Evolutionary conservation across 139 green algal species (phyloP).

Genomic region (Micromonas pusilla): DNA sequence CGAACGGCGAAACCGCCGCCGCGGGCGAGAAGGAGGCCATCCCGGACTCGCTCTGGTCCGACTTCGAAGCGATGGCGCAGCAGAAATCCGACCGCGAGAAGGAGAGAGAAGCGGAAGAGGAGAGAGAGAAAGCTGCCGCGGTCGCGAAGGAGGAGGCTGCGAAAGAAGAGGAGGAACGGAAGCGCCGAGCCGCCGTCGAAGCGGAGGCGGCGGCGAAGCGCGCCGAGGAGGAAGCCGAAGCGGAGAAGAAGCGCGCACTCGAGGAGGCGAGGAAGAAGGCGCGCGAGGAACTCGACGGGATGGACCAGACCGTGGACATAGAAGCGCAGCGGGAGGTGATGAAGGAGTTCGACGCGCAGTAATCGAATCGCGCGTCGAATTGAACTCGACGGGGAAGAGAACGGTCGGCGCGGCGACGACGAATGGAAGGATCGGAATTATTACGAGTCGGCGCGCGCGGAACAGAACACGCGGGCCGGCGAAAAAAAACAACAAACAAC

Average conservation of each 20-base stretch:
- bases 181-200: not conserved
- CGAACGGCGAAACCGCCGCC: not conserved
- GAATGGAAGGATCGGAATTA: too few species aligned
- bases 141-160: not conserved
- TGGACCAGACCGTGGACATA: conserved; percentile 12
- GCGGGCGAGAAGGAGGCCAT: not conserved
- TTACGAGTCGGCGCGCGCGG: too few species aligned
- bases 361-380: too few species aligned
- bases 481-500: too few species aligned
- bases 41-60: conserved; percentile 8
- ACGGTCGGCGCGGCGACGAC: too few species aligned
- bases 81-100: conserved; percentile 7
- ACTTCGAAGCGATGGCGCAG: conserved; percentile 13
- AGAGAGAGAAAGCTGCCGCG: not conserved
- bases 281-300: not conserved
- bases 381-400: too few species aligned
- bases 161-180: not conserved
- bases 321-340: conserved; percentile 2
- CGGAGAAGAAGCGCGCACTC: not conserved
- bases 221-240: conserved; percentile 17
- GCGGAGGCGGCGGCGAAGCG: not conserved
- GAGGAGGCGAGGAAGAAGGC: not conserved
- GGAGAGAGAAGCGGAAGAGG: not conserved
- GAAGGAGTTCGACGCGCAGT: conserved; percentile 23
- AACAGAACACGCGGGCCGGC: too few species aligned